Percentiles rank a stretch among this genome's conserved stretches.
These are phyloP conservation scores for Medicago ruthenica DNA, from an alignment of 306 rosid species.

Conservation along the genomic window DNA sequence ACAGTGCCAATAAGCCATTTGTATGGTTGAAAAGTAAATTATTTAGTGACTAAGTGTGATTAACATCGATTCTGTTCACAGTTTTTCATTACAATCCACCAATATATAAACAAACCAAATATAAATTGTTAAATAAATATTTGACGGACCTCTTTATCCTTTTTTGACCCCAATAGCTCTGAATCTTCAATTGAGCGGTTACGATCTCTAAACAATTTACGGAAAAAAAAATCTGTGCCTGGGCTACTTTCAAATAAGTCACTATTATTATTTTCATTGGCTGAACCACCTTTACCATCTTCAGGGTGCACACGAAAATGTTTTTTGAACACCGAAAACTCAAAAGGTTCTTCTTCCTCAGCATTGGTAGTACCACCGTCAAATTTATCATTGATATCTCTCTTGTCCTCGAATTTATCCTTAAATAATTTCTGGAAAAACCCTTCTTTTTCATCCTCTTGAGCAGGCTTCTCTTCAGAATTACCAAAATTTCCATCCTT, in stretches of 20 bases:
- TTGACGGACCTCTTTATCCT: constrained; percentile 75
- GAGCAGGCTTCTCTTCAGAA: too few species aligned
- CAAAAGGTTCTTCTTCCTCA: constrained; percentile 85
- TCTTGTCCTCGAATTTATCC: too few species aligned
- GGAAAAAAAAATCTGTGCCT: constrained; percentile 84
- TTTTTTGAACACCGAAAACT: constrained; percentile 77
- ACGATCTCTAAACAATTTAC: constrained; percentile 86
- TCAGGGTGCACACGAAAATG: constrained; percentile 93
- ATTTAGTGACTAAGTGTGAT: constrained; percentile 1
- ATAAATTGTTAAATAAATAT: constrained; percentile 25
- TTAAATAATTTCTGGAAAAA: too few species aligned
- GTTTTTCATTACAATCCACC: constrained; percentile 16
- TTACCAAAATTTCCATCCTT: constrained; percentile 77
- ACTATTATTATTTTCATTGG: constrained; percentile 61
- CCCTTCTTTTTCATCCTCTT: too few species aligned
- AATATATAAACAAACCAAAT: constrained; percentile 33
- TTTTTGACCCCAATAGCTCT: constrained; percentile 81
- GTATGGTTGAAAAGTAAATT: constrained; percentile 27
- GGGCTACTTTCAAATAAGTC: constrained; percentile 80
- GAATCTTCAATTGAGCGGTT: constrained; percentile 93
- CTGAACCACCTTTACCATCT: constrained; percentile 63
- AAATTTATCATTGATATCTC: too few species aligned
- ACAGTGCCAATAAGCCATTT: constrained; percentile 24
- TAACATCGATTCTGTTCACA: background rate
- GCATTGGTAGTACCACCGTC: constrained; percentile 64